Base-by-base conservation (phyloP, 192 early-diverging fungal species). In the Chytriomyces sp. region DNA sequence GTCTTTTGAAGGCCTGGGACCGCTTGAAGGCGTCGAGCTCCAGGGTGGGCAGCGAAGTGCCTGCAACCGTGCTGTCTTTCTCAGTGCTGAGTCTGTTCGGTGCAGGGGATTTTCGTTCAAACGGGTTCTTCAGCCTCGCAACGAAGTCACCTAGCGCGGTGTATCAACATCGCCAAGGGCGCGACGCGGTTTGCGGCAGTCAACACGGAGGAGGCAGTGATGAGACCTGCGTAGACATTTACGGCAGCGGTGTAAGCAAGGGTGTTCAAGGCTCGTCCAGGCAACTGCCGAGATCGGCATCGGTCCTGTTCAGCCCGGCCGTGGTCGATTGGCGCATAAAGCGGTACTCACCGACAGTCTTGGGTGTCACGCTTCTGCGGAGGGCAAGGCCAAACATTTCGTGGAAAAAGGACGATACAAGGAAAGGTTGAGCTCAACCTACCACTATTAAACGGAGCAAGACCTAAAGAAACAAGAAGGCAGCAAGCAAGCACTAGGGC, bases 1-100 rank as follows among this genome's bases (percentile, higher is more conserved):
- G 96, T 44, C 96, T 91, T 78, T 80, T 78, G 26, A 85, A 73
- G 26, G 73, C 55, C 39, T 64, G 64, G 31, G 75, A 61, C 34
- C 76, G 74, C 39, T 71, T 72, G 65, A 75, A 83, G 40, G 84
- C 65, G 41, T 85, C 84, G 53, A 82, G 71, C 25, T 82, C 74
- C 33, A 85, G 71, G 3, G 84, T 85, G 19, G 84, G 81, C 12
- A 63, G 71, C 10, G 71, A 28, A n/a, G 71, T 68, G 31, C 65
- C 65, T 2, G 36, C 34, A 10, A 38, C n/a, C 17, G 8, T 33
- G 17, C 36, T 39, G 52, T 68, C 65, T 17, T 53, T 53, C 22
- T 49, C 0, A 49, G 44, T 49, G 3, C 44, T 49, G 17, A 49
- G 44, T 14, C 44, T 49, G 44, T n/a, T 14, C 14, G 44, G 22